Base-by-base conservation (phyloP, 495 filamentous ascomycete species). In the Aspergillus sparsus region DNA sequence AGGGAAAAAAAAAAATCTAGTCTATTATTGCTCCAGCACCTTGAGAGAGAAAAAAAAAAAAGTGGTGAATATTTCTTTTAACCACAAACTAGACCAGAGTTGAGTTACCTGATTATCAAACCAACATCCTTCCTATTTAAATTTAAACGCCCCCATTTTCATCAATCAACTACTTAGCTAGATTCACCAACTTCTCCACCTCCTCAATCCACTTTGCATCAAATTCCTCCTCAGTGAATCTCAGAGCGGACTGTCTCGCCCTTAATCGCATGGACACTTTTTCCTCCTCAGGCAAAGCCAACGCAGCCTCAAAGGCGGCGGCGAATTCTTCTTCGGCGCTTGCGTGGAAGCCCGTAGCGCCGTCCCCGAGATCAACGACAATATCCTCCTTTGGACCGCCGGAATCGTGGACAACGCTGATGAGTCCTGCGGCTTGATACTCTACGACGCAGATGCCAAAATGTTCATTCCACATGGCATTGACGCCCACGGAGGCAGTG, bases 391-490 rank as follows among this genome's bases (percentile, higher is more conserved):
- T 93, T 9, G 94, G 94, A 4, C 94, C 94, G 7, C 95, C 94
- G 15, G 87, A 90, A 68, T 96, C 82, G 66, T 98, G 92, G 6
- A 97, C 95, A 0, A 98, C 92, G 41, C 85, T 84, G 53, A 98
- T 89, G 36, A 98, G 76, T 0, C 94, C 94, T 0, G 94, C 95
- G 7, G 94, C 94, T 72, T 96, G 94, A 68, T 98, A 98, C 76
- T 98, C 94, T 6, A 98, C 94, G 15, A 98, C 93, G 6, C 94
- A 94, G 62, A 98, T 98, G 15, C 94, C 95, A 68, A 98, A 98
- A 74, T 98, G 94, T 75, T 98, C 94, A 68, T 97, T 98, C 94
- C 95, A 98, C 94, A 98, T 98, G 56, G 87, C 92, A 67, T 98
- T 98, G 3, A 94, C 91, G 37, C 94, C 94, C 27, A 98, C 80